Conservation (phyloP, 768 basidiomycete genomes). For the Tulasnella sp. region DNA sequence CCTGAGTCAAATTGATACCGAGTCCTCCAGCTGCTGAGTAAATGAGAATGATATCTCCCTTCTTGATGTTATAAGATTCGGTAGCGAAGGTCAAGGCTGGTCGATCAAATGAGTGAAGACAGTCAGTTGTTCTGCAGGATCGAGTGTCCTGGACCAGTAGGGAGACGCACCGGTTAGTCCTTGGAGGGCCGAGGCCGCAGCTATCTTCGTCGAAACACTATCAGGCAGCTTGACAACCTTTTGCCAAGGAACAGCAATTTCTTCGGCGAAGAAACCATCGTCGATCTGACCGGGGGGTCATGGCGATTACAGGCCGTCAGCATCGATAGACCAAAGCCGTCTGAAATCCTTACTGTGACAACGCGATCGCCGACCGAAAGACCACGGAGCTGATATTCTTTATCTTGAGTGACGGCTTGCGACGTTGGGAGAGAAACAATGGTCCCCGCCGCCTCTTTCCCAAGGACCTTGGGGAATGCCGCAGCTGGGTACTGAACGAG, state of each 20-base stretch:
- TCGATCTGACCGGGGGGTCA: conserved; percentile 26
- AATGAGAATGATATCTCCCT: conserved; percentile 70
- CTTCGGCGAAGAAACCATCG: conserved; percentile 53
- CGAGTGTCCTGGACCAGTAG: not conserved
- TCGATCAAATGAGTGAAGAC: not conserved
- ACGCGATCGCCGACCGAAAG: conserved; percentile 66
- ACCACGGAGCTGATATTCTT: conserved; percentile 54
- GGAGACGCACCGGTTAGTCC: conserved; percentile 49
- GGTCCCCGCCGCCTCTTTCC: conserved; percentile 70
- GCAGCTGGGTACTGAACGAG: conserved; percentile 45
- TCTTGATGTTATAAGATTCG: conserved; percentile 78
- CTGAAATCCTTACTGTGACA: conserved; percentile 46
- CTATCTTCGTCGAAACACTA: conserved; percentile 48
- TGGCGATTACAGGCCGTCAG: no score
- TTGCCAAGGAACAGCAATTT: conserved; percentile 58
- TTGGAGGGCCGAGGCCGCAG: conserved; percentile 62
- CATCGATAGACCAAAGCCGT: no score
- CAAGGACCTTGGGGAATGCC: conserved; percentile 57
- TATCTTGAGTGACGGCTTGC: conserved; percentile 47
- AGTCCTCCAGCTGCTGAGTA: conserved; percentile 92
- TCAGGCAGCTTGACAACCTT: conserved; percentile 56
- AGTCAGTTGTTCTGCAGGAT: not conserved
- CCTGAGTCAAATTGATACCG: conserved; percentile 39
- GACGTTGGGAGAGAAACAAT: conserved; percentile 73
- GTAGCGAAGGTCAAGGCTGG: conserved; percentile 59